Conservation (phyloP, 805 yeast species). For the Metschnikowia santaceciliae region DNA sequence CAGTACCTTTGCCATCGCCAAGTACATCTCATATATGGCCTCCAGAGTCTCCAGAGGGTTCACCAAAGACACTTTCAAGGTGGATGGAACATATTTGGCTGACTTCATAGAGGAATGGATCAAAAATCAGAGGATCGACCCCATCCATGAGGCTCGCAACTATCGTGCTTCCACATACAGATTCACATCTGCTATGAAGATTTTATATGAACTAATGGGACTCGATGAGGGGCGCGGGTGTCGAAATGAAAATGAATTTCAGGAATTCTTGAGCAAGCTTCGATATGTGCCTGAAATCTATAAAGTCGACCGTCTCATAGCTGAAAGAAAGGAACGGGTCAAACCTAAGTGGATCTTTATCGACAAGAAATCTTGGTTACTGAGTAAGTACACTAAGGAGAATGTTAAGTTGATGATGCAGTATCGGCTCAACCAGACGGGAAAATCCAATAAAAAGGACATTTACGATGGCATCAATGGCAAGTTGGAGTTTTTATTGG, state of each 20-base stretch:
- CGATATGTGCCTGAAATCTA: not conserved
- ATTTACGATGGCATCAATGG: conserved; percentile 2
- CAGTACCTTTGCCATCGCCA: too few relatives aligned
- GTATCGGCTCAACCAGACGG: not conserved
- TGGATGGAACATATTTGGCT: too few relatives aligned
- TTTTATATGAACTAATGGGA: not conserved
- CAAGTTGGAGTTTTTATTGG: conserved; percentile 4
- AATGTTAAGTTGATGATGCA: not conserved
- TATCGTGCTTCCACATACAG: too few relatives aligned
- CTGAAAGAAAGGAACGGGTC: not conserved
- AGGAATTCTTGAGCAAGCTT: not conserved
- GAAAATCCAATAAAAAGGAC: not conserved
- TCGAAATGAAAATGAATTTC: not conserved
- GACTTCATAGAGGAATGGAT: too few relatives aligned
- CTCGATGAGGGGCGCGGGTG: not conserved
- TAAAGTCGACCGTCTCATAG: not conserved
- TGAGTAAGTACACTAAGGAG: not conserved
- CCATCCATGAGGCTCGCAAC: too few relatives aligned
- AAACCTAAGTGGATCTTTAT: not conserved
- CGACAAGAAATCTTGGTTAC: not conserved
- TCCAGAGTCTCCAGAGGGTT: too few relatives aligned
- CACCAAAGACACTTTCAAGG: too few relatives aligned
- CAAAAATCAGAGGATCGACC: too few relatives aligned
- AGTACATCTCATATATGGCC: too few relatives aligned
- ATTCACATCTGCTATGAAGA: not conserved